These are phyloP conservation scores for Globisporangium spiculum DNA, from an alignment of 352 stramenopile genomes.

Conservation along the genomic window DNA sequence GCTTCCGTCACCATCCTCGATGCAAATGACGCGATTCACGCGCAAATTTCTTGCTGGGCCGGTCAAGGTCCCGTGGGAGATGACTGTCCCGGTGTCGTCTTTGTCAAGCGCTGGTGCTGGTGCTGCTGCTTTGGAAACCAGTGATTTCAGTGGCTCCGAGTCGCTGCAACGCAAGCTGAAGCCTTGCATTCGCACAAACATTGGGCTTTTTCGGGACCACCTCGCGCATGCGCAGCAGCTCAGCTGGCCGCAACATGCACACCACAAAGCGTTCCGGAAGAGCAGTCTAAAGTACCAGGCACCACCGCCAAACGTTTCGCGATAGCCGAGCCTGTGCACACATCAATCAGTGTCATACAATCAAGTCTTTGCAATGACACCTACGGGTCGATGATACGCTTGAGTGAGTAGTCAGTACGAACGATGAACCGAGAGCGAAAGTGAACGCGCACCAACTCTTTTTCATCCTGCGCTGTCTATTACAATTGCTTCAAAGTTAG, in stretches of 20 bases:
- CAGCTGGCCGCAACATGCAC: conserved; percentile 49
- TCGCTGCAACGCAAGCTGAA: conserved; percentile 60
- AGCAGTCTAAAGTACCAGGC: conserved; percentile 17
- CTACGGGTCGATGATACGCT: not conserved
- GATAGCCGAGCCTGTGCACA: not conserved
- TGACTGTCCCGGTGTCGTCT: conserved; percentile 44
- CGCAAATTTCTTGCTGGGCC: conserved; percentile 41
- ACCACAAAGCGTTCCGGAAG: conserved; percentile 21
- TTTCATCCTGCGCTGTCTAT: conserved; percentile 6
- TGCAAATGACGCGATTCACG: conserved; percentile 34
- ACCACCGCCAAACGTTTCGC: not conserved
- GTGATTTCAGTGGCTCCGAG: conserved; percentile 13
- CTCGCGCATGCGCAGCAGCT: conserved; percentile 50
- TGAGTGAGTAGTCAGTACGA: not conserved
- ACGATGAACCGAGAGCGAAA: not conserved
- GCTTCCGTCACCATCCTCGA: conserved; percentile 10
- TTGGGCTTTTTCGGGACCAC: conserved; percentile 57
- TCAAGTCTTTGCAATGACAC: not conserved
- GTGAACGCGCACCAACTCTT: not conserved
- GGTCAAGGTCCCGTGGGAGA: conserved; percentile 65
- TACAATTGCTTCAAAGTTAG: conserved; percentile 10
- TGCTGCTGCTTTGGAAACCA: conserved; percentile 8
- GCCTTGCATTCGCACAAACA: conserved; percentile 51
- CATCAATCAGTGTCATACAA: not conserved
- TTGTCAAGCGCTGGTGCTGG: not conserved